phyloP scores from a whole-genome alignment of 768 basidiomycete species.

The Mycena crocata region DNA sequence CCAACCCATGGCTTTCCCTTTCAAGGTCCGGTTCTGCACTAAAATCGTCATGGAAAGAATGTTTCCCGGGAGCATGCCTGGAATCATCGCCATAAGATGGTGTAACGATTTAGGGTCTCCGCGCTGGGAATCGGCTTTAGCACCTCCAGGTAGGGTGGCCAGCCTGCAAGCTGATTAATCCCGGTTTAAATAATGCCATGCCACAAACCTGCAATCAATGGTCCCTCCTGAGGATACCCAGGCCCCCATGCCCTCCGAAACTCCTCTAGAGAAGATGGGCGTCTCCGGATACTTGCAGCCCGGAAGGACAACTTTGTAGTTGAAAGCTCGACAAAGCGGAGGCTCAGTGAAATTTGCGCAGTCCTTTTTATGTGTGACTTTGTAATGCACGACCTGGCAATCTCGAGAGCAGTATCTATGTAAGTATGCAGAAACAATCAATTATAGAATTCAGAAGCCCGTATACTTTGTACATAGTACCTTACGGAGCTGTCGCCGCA shows the following conservation, averaged over 20 bases:
- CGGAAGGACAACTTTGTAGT: conserved; percentile 9
- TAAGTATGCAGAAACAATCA: not conserved
- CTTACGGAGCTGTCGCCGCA: conserved; percentile 15
- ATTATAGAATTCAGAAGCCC: too few species aligned
- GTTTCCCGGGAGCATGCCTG: conserved; percentile 17
- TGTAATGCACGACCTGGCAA: conserved; percentile 29
- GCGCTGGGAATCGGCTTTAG: not conserved
- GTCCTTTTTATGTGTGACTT: conserved; percentile 18
- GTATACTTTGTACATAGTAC: conserved; percentile 5
- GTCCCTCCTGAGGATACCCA: conserved; percentile 24
- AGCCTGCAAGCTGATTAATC: not conserved
- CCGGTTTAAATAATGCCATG: not conserved
- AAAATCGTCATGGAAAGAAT: conserved; percentile 9
- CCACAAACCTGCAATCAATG: conserved; percentile 25
- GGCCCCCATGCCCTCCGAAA: conserved; percentile 23
- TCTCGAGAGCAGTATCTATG: conserved; percentile 27
- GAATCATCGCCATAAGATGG: conserved; percentile 10
- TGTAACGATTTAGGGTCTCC: not conserved
- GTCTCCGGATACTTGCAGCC: conserved; percentile 26
- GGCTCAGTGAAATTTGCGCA: conserved; percentile 24
- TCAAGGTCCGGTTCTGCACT: conserved; percentile 21
- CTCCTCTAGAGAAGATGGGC: conserved; percentile 12
- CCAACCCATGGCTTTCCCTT: conserved; percentile 18
- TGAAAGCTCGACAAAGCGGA: conserved; percentile 31
- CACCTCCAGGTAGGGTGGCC: conserved; percentile 4